Percentiles rank a stretch among this genome's conserved stretches.
Evolutionary conservation across 306 rosid genomes (phyloP).

Genomic region (Herpetospermum pedunculosum): DNA sequence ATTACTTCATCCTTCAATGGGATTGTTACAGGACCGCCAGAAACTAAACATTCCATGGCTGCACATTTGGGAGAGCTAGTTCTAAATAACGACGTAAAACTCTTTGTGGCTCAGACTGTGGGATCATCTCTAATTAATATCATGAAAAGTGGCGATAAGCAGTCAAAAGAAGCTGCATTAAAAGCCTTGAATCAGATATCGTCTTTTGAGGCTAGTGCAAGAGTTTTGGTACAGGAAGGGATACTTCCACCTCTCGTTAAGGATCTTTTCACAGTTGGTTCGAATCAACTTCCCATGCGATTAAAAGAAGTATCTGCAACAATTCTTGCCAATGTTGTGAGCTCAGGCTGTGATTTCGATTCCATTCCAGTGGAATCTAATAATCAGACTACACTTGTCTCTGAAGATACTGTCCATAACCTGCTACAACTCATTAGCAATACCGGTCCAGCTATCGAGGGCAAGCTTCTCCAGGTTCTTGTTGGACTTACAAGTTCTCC

Average conservation of each 20-base stretch:
- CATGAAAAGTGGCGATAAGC: slow-evolving; percentile 67
- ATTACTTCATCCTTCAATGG: slow-evolving; percentile 15
- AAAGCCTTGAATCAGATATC: slow-evolving; percentile 93
- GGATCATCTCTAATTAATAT: slow-evolving; percentile 77
- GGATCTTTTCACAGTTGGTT: slow-evolving; percentile 85
- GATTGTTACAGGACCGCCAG: slow-evolving; percentile 74
- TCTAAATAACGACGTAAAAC: slow-evolving; percentile 74
- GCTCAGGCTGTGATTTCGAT: slow-evolving; percentile 69
- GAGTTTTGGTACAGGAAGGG: slow-evolving; percentile 81
- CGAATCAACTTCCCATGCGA: slow-evolving; percentile 71
- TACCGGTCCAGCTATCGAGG: slow-evolving; percentile 92
- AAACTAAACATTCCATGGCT: slow-evolving; percentile 81
- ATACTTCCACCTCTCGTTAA: slow-evolving; percentile 88
- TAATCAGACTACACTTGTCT: slow-evolving; percentile 73
- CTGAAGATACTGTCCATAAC: slow-evolving; percentile 84
- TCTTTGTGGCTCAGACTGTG: slow-evolving; percentile 63
- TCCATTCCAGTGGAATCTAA: slow-evolving; percentile 68
- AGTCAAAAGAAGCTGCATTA: slow-evolving; percentile 84
- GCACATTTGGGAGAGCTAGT: slow-evolving; percentile 82
- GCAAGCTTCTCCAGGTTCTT: slow-evolving; percentile 96
- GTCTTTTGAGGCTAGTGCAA: slow-evolving; percentile 79
- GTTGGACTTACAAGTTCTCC: slow-evolving; percentile 80
- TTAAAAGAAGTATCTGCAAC: slow-evolving; percentile 90
- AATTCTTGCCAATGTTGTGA: slow-evolving; percentile 83
- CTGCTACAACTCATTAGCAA: slow-evolving; percentile 93